These are phyloP conservation scores for Candida quercuum DNA, from an alignment of 805 yeast genomes.

Conservation along the genomic window DNA sequence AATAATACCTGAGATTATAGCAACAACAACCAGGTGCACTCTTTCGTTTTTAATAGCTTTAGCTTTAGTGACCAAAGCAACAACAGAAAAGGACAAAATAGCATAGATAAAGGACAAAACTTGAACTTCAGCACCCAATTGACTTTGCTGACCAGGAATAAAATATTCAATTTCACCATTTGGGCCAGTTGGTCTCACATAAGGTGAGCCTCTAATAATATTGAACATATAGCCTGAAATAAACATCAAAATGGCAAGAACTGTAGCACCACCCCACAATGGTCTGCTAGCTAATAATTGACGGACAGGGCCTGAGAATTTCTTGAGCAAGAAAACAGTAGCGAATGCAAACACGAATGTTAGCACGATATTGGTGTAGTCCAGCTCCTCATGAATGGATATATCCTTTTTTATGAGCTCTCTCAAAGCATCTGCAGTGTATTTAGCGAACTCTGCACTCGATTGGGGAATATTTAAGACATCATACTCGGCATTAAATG, in stretches of 20 bases:
- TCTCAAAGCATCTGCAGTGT: constrained; percentile 24
- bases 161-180: constrained; percentile 39
- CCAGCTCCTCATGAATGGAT: constrained; percentile 29
- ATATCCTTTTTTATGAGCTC: constrained; percentile 18
- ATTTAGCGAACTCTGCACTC: constrained; percentile 25
- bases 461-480: constrained; percentile 27
- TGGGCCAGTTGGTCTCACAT: constrained; percentile 37
- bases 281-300: constrained; percentile 43
- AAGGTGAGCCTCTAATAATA: constrained; percentile 62
- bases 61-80: constrained; percentile 53
- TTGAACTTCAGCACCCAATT: constrained; percentile 87
- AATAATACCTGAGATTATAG: constrained; percentile 37
- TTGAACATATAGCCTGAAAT: constrained; percentile 93
- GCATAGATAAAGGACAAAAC: constrained; percentile 73
- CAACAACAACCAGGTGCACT: constrained; percentile 44
- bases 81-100: constrained; percentile 50
- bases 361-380: constrained; percentile 31
- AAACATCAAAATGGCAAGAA: constrained; percentile 65
- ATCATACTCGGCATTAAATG: constrained; percentile 23
- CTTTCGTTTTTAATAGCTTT: constrained; percentile 43
- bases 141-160: constrained; percentile 61
- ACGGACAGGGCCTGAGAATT: constrained; percentile 29
- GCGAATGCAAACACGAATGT: constrained; percentile 30
- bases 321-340: constrained; percentile 28
- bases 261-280: constrained; percentile 68